Conservation (phyloP, 768 basidiomycete species). For the Boletus sp. region DNA sequence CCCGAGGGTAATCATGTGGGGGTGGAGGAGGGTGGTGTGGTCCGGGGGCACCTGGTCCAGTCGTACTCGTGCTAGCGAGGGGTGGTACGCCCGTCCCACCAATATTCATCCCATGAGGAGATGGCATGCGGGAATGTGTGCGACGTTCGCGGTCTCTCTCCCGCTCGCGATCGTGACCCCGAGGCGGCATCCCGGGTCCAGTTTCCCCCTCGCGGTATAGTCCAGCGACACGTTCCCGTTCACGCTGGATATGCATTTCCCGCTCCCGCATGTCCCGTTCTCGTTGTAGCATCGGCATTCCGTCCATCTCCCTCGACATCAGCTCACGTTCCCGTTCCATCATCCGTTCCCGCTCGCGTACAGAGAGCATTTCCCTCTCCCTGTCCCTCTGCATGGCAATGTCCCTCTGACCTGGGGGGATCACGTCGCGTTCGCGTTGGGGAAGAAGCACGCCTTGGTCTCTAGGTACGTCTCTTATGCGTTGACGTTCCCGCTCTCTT, state of each 20-base stretch:
- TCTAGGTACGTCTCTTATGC: constrained; percentile 17
- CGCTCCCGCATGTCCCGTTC: constrained; percentile 29
- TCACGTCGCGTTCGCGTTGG: constrained; percentile 25
- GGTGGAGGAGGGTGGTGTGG: constrained; percentile 19
- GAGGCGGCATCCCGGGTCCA: constrained; percentile 24
- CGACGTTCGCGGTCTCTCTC: constrained; percentile 33
- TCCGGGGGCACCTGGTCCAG: constrained; percentile 22
- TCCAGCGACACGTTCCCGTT: constrained; percentile 24
- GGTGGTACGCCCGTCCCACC: constrained; percentile 11
- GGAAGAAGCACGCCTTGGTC: constrained; percentile 20
- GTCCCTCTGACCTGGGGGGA: constrained; percentile 16
- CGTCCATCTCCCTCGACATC: constrained; percentile 25
- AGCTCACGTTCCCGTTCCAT: constrained; percentile 25
- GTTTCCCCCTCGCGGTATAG: constrained; percentile 25
- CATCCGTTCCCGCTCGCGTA: constrained; percentile 24
- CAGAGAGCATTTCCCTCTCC: constrained; percentile 19
- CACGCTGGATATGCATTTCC: constrained; percentile 28
- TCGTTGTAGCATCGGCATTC: constrained; percentile 18
- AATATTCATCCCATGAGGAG: constrained; percentile 20
- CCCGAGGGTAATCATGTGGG: constrained; percentile 24
- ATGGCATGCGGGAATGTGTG: constrained; percentile 25
- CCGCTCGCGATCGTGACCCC: constrained; percentile 28
- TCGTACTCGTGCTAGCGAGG: neutral
- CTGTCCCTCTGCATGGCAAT: constrained; percentile 26
- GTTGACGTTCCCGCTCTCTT: constrained; percentile 26